Base-by-base conservation (phyloP, 352 stramenopile species). In the Globisporangium camurandrum region DNA sequence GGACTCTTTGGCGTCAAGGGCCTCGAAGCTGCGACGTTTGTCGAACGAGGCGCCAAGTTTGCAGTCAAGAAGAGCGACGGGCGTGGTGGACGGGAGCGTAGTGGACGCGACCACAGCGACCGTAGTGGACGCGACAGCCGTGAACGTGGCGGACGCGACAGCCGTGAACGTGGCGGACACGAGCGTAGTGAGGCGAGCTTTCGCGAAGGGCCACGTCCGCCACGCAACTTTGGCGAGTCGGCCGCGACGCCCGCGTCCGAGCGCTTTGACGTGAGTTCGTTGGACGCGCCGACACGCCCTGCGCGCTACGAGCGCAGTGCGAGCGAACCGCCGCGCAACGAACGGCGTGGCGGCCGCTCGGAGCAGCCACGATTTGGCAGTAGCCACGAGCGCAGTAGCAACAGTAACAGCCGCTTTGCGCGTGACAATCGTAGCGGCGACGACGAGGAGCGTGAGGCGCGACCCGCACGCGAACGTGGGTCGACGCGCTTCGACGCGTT, bases 1-100 rank as follows among this genome's bases (percentile, higher is more conserved):
- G 85, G 86, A 20, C 67, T 98, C n/a, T 73, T 92, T 22, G 84
- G 86, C 37, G 71, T 85, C 43, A 69, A 74, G 45, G 88, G 86
- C 11, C 67, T 96, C 30, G 52, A 67, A 41, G 19, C 58, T 9
- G 57, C 55, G n/a, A 31, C 45, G n/a, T 20, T 49, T 14, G 9
- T 41, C 31, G 34, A 57, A 54, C 50, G 49, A 12, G n/a, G n/a
- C 33, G 26, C 44, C 26, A 46, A 50, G 49, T 62, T 46, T 42
- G 53, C 44, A 20, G 42, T 53, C 39, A 59, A 58, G 26, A 50
- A 58, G 28, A 46, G 41, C 19, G 26, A 33, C 17, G 33, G 42
- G 16, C 20, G 43, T 10, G 24, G 38, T 11, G 39, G 39, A 20
- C 23, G 23, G 23, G 26, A 16, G 26, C 36, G 45, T 48, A 16